Base-by-base conservation (phyloP, 108 stramenopile genomes). In the Bacterosira constricta region DNA sequence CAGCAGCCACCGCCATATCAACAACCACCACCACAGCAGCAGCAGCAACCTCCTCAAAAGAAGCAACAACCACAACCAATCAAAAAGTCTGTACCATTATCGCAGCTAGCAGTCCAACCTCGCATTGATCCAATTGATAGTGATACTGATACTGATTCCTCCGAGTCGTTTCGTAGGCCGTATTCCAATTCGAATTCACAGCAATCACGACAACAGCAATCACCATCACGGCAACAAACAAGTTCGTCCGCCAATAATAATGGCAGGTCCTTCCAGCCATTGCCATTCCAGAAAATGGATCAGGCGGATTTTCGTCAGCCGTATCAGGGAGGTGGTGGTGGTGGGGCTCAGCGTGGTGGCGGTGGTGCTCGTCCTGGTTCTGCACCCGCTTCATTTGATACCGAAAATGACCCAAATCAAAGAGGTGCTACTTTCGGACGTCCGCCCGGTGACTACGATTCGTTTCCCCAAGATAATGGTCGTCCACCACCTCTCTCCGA, bases 191-290 rank as follows among this genome's bases (percentile, higher is more conserved):
- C n/a, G n/a, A n/a, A n/a, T n/a, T n/a, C n/a, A n/a, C 6, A 32
- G 11, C 9, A 17, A 1, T 30, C 29, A 13, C 11, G 2, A 12
- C 7, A 13, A 4, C 53, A 54, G 10, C 53, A 54, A 15, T 29
- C 27, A 21, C 53, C 27, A 1, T 29, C 27, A 31, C 53, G 9
- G 13, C 53, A 54, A 21, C 17, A 26, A 34, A 31, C 53, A 1
- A n/a, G n/a, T n/a, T n/a, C n/a, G n/a, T n/a, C n/a, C n/a, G n/a
- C n/a, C n/a, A n/a, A n/a, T n/a, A n/a, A n/a, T n/a, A n/a, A n/a
- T n/a, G n/a, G n/a, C n/a, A n/a, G n/a, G n/a, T 54, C 53, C n/a
- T 54, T 54, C 31, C 26, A 54, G 29, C 53, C 53, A 29, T 30
- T 54, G 29, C 53, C 53, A 12, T 54, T 54, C 53, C 53, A 54